phyloP scores from a whole-genome alignment of 2,329 filamentous ascomycete genomes.

The Raffaelea deltoideospora region DNA sequence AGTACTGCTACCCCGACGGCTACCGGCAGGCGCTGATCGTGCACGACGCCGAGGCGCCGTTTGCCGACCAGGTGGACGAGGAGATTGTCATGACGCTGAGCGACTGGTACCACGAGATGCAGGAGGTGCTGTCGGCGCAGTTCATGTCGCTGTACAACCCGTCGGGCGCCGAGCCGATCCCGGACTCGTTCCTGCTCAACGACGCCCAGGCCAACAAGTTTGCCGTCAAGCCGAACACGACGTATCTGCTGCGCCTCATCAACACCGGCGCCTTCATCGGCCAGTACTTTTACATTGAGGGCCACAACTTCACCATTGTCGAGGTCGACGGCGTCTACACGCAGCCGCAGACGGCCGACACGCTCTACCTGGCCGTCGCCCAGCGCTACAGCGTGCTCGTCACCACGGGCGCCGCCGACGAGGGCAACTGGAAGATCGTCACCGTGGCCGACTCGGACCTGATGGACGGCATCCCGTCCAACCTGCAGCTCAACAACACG shows the following conservation, averaged over 20 bases:
- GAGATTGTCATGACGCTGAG: slow-evolving; percentile 50
- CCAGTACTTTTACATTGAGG: slow-evolving; percentile 53
- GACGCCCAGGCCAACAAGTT: slow-evolving; percentile 48
- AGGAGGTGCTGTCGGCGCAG: slow-evolving; percentile 26
- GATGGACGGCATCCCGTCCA: slow-evolving; percentile 52
- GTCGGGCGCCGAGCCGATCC: slow-evolving; percentile 48
- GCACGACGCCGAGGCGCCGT: slow-evolving; percentile 44
- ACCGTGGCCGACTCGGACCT: slow-evolving; percentile 28
- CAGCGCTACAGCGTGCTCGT: slow-evolving; percentile 50
- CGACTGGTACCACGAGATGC: slow-evolving; percentile 55
- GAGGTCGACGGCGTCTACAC: slow-evolving; percentile 62
- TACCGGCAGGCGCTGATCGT: slow-evolving; percentile 10
- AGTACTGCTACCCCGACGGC: slow-evolving; percentile 56
- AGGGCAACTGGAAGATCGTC: slow-evolving; percentile 51
- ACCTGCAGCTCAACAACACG: slow-evolving; percentile 53
- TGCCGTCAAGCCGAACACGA: slow-evolving; percentile 48
- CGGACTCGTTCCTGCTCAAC: slow-evolving; percentile 54
- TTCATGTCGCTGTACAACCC: slow-evolving; percentile 41
- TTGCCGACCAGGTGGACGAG: slow-evolving; percentile 40
- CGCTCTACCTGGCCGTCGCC: slow-evolving; percentile 51
- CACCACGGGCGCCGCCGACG: slow-evolving; percentile 46
- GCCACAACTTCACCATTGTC: slow-evolving; percentile 51
- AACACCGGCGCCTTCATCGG: slow-evolving; percentile 60
- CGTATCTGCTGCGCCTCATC: slow-evolving; percentile 57
- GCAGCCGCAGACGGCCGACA: slow-evolving; percentile 40